These are phyloP conservation scores for Fusarium siculi DNA, from an alignment of 2,329 filamentous ascomycete species.

Conservation along the genomic window DNA sequence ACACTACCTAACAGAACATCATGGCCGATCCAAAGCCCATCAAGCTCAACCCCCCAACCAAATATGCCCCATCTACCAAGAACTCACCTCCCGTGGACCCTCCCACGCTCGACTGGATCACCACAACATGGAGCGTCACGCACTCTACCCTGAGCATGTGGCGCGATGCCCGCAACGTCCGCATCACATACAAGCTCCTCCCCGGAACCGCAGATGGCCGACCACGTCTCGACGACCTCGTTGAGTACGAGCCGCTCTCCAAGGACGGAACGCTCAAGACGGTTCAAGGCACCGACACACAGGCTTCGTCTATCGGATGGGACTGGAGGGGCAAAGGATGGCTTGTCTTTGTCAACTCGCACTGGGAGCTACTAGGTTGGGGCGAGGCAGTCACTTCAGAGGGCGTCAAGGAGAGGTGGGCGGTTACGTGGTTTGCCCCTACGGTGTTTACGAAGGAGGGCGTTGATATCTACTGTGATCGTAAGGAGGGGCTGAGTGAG, in stretches of 20 bases:
- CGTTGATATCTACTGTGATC: conserved; percentile 79
- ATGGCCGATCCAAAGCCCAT: conserved; percentile 39
- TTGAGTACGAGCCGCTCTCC: conserved; percentile 71
- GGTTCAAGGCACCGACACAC: conserved; percentile 73
- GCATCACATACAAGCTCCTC: conserved; percentile 77
- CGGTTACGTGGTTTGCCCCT: conserved; percentile 85
- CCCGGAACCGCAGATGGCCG: conserved; percentile 51
- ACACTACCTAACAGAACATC: background rate
- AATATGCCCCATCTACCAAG: conserved; percentile 53
- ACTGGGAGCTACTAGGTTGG: conserved; percentile 86
- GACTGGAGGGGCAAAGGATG: conserved; percentile 83
- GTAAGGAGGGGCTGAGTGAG: conserved; percentile 67
- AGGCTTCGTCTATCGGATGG: conserved; percentile 59
- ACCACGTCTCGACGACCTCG: conserved; percentile 73
- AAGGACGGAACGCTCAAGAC: conserved; percentile 63
- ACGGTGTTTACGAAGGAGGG: conserved; percentile 87
- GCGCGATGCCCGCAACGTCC: conserved; percentile 81
- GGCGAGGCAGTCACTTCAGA: conserved; percentile 63
- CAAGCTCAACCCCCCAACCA: conserved; percentile 56
- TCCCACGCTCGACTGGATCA: conserved; percentile 65
- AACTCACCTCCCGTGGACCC: conserved; percentile 54
- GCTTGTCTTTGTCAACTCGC: conserved; percentile 75
- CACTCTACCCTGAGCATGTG: conserved; percentile 84
- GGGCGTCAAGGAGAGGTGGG: conserved; percentile 69
- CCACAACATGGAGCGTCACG: conserved; percentile 77